Percentiles rank a stretch among this genome's conserved stretches.
phyloP scores from a whole-genome alignment of 129 eudicot species.

The Flaveria robusta region DNA sequence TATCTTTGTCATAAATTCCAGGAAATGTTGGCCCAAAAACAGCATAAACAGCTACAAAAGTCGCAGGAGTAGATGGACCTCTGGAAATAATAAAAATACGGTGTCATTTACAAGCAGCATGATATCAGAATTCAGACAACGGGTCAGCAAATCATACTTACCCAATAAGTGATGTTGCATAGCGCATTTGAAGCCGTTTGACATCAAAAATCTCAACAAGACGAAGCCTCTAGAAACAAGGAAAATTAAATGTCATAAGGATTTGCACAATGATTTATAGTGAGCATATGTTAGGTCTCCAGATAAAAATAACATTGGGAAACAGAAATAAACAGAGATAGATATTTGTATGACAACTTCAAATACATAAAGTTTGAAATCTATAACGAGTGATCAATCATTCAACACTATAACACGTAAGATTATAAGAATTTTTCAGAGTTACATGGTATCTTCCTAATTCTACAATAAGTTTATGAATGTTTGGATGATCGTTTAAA shows the following conservation, averaged over 20 bases:
- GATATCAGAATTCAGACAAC: background rate
- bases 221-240: conserved; percentile 68
- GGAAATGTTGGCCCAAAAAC: conserved; percentile 96
- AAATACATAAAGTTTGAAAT: background rate
- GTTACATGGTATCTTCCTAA: background rate
- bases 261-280: background rate
- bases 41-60: conserved; percentile 87
- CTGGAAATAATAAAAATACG: conserved; percentile 39
- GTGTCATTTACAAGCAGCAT: background rate
- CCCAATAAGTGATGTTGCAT: conserved; percentile 93
- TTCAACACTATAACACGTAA: background rate
- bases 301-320: background rate
- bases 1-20: conserved; percentile 84
- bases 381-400: background rate
- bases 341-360: background rate
- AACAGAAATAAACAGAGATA: background rate
- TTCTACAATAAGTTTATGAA: background rate
- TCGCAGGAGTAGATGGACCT: conserved; percentile 88
- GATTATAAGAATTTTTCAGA: background rate
- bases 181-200: conserved; percentile 93
- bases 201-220: conserved; percentile 90
- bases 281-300: background rate
- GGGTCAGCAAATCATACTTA: conserved; percentile 26
- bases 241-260: background rate
- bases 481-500: background rate